These are phyloP conservation scores for Xylaria sp. DNA, from an alignment of 2,329 filamentous ascomycete species.

Conservation along the genomic window DNA sequence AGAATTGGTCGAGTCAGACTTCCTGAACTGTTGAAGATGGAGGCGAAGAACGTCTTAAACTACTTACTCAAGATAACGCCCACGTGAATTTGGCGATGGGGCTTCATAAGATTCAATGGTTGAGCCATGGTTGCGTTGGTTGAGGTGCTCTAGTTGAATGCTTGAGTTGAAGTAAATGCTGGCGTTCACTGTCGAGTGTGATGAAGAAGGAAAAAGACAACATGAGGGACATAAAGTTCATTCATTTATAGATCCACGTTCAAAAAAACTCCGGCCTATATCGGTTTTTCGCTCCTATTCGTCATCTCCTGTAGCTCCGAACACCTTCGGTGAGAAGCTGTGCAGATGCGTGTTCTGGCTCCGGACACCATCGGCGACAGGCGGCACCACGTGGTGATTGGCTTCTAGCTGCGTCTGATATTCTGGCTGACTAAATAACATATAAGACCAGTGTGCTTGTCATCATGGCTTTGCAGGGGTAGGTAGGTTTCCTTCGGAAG, in stretches of 20 bases:
- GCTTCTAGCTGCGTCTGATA: no score
- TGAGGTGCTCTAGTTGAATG: neutral
- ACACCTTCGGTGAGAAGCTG: neutral
- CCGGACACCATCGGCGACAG: slow-evolving; percentile 9
- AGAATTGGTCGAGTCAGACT: no score
- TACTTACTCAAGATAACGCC: slow-evolving; percentile 13
- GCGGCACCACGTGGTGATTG: neutral
- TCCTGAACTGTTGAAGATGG: neutral
- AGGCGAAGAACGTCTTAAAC: neutral
- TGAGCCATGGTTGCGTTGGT: slow-evolving; percentile 8
- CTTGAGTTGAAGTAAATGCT: no score
- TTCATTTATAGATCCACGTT: neutral
- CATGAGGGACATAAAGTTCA: neutral
- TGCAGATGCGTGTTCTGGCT: neutral
- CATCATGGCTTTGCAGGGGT: no score
- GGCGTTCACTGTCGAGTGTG: no score
- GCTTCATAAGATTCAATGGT: slow-evolving; percentile 2
- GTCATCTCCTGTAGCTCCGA: neutral
- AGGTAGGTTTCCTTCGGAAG: no score
- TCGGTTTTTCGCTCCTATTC: neutral
- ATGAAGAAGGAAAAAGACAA: neutral
- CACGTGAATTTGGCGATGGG: slow-evolving; percentile 7
- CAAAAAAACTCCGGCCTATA: neutral
- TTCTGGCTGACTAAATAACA: no score
- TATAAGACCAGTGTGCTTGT: no score